Conservation (phyloP, 164 flowering plant genomes). For the Litsea cubeba region DNA sequence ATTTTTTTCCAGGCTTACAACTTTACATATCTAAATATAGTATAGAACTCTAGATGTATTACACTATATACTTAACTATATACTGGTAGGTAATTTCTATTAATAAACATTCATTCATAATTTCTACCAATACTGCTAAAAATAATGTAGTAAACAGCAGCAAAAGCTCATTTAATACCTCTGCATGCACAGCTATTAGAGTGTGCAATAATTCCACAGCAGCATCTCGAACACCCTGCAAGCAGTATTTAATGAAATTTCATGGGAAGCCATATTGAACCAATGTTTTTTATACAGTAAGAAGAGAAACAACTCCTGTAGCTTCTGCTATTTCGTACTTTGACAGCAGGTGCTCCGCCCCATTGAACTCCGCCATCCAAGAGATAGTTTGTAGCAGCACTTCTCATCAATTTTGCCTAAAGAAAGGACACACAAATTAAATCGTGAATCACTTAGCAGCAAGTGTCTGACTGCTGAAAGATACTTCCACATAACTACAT, state of each 20-base stretch:
- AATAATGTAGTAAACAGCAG: too few species aligned
- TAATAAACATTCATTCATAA: too few species aligned
- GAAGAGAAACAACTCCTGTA: slow-evolving; percentile 3
- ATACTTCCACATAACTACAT: background rate
- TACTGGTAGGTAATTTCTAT: too few species aligned
- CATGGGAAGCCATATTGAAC: background rate
- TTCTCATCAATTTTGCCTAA: slow-evolving; percentile 85
- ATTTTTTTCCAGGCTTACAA: too few species aligned
- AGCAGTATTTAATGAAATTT: slow-evolving; percentile 6
- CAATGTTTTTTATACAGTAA: background rate
- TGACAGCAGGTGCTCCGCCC: slow-evolving; percentile 90
- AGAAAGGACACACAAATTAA: background rate
- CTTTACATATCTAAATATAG: too few species aligned
- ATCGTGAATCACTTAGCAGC: background rate
- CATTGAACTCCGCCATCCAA: slow-evolving; percentile 92
- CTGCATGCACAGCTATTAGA: slow-evolving; percentile 93
- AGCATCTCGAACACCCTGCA: slow-evolving; percentile 94
- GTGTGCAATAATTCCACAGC: slow-evolving; percentile 89
- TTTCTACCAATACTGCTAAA: too few species aligned
- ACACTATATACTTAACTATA: too few species aligned
- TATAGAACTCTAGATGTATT: too few species aligned
- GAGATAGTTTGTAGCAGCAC: slow-evolving; percentile 71
- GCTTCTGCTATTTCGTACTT: slow-evolving; percentile 38
- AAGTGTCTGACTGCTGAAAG: background rate
- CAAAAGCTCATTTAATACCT: slow-evolving; percentile 40